Conservation (phyloP, 2,329 filamentous ascomycete genomes). For the Clarireedia homoeocarpa region DNA sequence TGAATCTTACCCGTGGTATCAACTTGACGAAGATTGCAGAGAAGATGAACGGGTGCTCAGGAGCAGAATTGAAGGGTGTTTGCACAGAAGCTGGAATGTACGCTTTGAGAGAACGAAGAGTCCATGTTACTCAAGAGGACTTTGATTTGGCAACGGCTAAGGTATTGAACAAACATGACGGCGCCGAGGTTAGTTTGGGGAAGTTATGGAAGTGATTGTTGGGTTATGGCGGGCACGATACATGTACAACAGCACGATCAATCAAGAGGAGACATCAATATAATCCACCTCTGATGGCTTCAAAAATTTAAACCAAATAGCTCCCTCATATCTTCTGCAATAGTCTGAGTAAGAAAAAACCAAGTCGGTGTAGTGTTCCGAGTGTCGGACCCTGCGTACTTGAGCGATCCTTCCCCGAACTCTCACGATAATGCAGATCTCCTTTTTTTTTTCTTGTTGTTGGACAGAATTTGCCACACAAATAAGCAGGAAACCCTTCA, state of each 20-base stretch:
- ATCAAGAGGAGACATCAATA: slow-evolving; percentile 5
- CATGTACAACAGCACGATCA: slow-evolving; percentile 26
- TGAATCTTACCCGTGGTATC: slow-evolving; percentile 97
- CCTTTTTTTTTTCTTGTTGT: background rate
- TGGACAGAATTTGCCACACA: background rate
- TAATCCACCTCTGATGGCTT: background rate
- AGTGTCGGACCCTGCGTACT: background rate
- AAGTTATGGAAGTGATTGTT: slow-evolving; percentile 68
- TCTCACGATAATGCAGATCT: slow-evolving; percentile 2
- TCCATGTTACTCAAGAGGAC: slow-evolving; percentile 98
- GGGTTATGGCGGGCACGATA: slow-evolving; percentile 5
- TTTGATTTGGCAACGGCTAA: slow-evolving; percentile 98
- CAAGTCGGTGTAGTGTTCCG: background rate
- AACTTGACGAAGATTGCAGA: slow-evolving; percentile 97
- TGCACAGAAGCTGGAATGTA: slow-evolving; percentile 99
- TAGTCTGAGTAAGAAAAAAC: background rate
- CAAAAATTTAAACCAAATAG: background rate
- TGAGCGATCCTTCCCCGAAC: background rate
- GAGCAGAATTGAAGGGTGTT: slow-evolving; percentile 95
- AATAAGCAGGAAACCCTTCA: background rate
- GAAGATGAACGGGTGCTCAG: slow-evolving; percentile 99
- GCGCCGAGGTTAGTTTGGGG: slow-evolving; percentile 87
- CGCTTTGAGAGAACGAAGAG: slow-evolving; percentile 85
- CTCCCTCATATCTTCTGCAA: background rate
- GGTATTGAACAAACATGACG: slow-evolving; percentile 99